Evolutionary conservation across 805 yeast genomes (phyloP), one percentile per base, ranked within the genome.

Genomic region (Metschnikowia lochheadii): DNA sequence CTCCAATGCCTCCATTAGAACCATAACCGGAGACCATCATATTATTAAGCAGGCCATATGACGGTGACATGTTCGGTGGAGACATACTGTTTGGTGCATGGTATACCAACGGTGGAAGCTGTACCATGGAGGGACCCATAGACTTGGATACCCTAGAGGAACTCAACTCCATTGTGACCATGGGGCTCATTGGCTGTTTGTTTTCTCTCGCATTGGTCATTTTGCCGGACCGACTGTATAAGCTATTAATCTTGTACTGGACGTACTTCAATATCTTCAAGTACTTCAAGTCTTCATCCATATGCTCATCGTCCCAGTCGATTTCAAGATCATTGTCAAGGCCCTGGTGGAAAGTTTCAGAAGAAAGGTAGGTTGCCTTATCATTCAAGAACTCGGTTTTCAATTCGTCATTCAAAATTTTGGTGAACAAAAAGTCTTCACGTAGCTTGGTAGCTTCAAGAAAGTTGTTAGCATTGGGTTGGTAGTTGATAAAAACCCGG

Each of bases 261-360:
- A 74, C 61, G 57, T 68, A 72, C 56, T 73, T 73, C 54, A 73
- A 62, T 6, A 71, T 68, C 46, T 72, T 72, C 51, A 73, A 60
- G 49, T 70, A 73, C 52, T 74, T 74, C 60, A 73, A 66, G 54
- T 73, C 78, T 55, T 74, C 78, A 53, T 73, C 77, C 76, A 73
- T 65, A 20, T 71, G 72, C 54, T 73, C 78, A 50, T 74, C 77
- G 51, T 74, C 78, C 78, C 78, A 73, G 56, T 73, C 78, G 6
- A 73, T 72, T n/a, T 62, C 69, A 15, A 62, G 69, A 8, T 63
- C 69, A 33, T 62, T 64, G 6, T 67, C 69, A 14, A 63, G 67
- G 23, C 65, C 73, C 6, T 44, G 46, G 15, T 20, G 33, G 40
- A 34, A 44, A 5, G 46, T 21, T 7, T 23, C 40, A 23, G 32